Evolutionary conservation across 768 basidiomycete genomes (phyloP), one percentile per base, ranked within the genome.

Genomic region (Sarcomyxa edulis): DNA sequence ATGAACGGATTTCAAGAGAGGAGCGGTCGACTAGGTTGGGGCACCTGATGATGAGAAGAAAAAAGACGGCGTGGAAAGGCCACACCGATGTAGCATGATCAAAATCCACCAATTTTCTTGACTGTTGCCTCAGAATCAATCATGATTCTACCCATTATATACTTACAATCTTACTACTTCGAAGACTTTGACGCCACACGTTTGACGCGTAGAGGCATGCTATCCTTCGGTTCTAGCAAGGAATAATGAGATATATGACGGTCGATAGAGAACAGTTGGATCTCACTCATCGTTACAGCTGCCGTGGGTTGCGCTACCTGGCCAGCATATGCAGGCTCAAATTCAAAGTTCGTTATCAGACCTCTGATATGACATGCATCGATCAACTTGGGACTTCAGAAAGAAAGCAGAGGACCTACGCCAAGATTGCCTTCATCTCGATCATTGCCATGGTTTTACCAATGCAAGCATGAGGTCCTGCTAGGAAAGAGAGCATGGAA

Each of bases 391-490:
- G 24, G 9, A 6, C 15, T 8, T 18, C 7, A 20, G 37, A n/a
- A 10, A 3, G 18, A 12, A 9, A 12, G 9, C n/a, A 26, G 15
- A 42, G n/a, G 12, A 56, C 54, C 2, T 32, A 66, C 64, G 52
- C 67, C n/a, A 68, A 48, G 4, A 69, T 61, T 27, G 65, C 65
- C 48, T 71, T 71, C 69, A 71, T 71, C 47, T 72, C 69, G 35
- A 63, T 56, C 28, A 72, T 58, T 0, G 68, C 56, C 70, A 71
- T 72, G 0, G 68, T 70, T 50, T 64, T 68, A 11, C 69, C 69
- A 30, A 72, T 71, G 41, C 69, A 72, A 1, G 49, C 64, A 38
- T 71, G 69, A 5, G 69, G 69, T 2, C 69, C 70, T 2, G 66
- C 53, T 38, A 71, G 56, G 50, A 72, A 72, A 0, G 69, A 63